A percentile compares a stretch with the other conserved stretches of the same genome.
These are phyloP conservation scores for Emmonsia crescens DNA, from an alignment of 2,329 filamentous ascomycete species.

Conservation along the genomic window DNA sequence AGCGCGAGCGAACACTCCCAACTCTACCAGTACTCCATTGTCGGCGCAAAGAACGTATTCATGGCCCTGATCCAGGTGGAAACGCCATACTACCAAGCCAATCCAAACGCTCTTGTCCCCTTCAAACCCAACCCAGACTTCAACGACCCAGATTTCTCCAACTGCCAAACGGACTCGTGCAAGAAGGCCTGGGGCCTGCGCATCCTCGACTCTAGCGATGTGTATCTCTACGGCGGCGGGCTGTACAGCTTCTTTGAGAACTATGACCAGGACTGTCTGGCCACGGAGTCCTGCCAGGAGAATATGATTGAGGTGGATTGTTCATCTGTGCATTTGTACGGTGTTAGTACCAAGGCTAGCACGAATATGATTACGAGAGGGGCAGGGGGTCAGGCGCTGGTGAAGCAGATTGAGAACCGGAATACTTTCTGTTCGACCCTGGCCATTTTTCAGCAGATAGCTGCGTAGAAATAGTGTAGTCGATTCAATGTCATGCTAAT, in stretches of 20 bases:
- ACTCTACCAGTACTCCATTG: constrained; percentile 72
- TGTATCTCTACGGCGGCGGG: constrained; percentile 62
- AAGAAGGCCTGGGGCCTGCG: constrained; percentile 70
- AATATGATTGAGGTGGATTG: constrained; percentile 63
- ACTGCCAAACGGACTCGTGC: constrained; percentile 48
- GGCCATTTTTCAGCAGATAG: constrained; percentile 30
- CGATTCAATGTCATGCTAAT: no score
- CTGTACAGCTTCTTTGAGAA: constrained; percentile 79
- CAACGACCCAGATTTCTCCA: constrained; percentile 43
- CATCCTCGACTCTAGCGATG: constrained; percentile 53
- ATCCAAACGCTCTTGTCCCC: constrained; percentile 42
- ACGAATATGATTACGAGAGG: constrained; percentile 57
- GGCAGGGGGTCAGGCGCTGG: constrained; percentile 23
- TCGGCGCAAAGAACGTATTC: constrained; percentile 66
- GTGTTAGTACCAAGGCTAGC: constrained; percentile 62
- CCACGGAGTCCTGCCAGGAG: constrained; percentile 58
- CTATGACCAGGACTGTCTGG: constrained; percentile 61
- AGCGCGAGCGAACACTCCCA: constrained; percentile 53
- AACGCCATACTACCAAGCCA: constrained; percentile 75
- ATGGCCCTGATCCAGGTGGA: constrained; percentile 80
- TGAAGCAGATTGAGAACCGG: constrained; percentile 30
- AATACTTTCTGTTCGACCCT: constrained; percentile 37
- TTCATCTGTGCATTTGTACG: constrained; percentile 51
- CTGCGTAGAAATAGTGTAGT: background rate
- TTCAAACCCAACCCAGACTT: background rate